These are phyloP conservation scores for Penicillium tannophilum DNA, from an alignment of 495 filamentous ascomycete species.

Conservation along the genomic window DNA sequence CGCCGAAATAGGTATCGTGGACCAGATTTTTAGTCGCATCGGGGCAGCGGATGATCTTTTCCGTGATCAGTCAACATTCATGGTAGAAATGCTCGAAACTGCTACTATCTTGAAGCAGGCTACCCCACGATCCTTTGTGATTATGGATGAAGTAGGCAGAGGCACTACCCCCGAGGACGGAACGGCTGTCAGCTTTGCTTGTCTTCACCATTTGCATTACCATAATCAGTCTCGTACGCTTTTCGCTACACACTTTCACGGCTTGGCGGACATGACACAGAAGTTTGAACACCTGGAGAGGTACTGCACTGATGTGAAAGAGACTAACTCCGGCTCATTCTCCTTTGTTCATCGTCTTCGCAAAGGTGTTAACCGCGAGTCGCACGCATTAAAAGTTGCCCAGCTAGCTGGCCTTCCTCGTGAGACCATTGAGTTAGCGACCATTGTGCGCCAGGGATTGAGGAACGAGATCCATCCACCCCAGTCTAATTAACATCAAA, in stretches of 20 bases:
- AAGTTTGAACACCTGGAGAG: slow-evolving; percentile 66
- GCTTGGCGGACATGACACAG: slow-evolving; percentile 73
- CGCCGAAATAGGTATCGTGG: slow-evolving; percentile 83
- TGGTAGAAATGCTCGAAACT: slow-evolving; percentile 62
- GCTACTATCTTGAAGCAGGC: slow-evolving; percentile 56
- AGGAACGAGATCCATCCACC: slow-evolving; percentile 6
- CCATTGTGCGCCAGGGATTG: slow-evolving; percentile 30
- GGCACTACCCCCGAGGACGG: slow-evolving; percentile 94
- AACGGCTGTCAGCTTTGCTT: slow-evolving; percentile 84
- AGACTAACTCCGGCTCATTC: slow-evolving; percentile 64
- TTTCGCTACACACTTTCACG: slow-evolving; percentile 96
- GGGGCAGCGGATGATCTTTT: slow-evolving; percentile 93
- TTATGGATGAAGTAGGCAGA: slow-evolving; percentile 97
- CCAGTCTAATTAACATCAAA: neutral
- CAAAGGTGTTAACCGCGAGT: slow-evolving; percentile 80
- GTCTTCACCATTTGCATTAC: slow-evolving; percentile 76
- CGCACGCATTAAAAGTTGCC: slow-evolving; percentile 92
- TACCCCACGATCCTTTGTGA: slow-evolving; percentile 71
- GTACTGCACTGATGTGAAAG: slow-evolving; percentile 89
- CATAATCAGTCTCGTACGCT: slow-evolving; percentile 76
- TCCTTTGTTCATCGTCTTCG: slow-evolving; percentile 83
- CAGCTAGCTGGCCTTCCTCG: slow-evolving; percentile 75
- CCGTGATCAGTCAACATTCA: slow-evolving; percentile 92
- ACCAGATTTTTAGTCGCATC: slow-evolving; percentile 89
- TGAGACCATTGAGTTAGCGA: slow-evolving; percentile 59